Conservation (phyloP, 768 basidiomycete genomes). For the Boletus eberwhitei region DNA sequence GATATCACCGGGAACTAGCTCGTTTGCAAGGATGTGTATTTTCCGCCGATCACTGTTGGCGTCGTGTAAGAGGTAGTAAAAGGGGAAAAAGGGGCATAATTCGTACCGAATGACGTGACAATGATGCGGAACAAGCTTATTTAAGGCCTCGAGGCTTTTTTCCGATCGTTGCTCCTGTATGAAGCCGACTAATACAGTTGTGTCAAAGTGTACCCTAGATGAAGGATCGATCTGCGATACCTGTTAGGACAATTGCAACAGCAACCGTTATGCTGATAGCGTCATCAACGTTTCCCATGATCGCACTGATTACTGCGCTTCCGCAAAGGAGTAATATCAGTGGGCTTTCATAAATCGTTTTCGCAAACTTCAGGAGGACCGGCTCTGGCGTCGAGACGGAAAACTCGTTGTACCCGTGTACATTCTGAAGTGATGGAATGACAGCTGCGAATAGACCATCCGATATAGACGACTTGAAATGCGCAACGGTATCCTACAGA, state of each 20-base stretch:
- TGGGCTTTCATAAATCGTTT: slow-evolving; percentile 94
- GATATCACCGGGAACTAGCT: slow-evolving; percentile 94
- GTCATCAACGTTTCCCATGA: slow-evolving; percentile 96
- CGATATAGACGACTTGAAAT: slow-evolving; percentile 62
- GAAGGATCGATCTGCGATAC: slow-evolving; percentile 40
- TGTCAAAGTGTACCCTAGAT: background rate
- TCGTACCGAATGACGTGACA: slow-evolving; percentile 78
- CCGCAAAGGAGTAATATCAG: slow-evolving; percentile 87
- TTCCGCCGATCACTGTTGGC: slow-evolving; percentile 46
- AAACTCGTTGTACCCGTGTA: slow-evolving; percentile 93
- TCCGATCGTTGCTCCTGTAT: slow-evolving; percentile 95
- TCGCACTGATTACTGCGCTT: slow-evolving; percentile 82
- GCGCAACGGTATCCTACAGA: slow-evolving; percentile 65
- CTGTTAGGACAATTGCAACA: slow-evolving; percentile 89
- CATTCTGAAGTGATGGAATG: slow-evolving; percentile 59
- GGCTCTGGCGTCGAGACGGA: slow-evolving; percentile 81
- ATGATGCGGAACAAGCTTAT: slow-evolving; percentile 96
- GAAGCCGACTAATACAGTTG: slow-evolving; percentile 65
- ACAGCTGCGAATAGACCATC: slow-evolving; percentile 61
- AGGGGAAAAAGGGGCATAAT: background rate
- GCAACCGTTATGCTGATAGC: slow-evolving; percentile 91
- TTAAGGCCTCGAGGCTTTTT: slow-evolving; percentile 89
- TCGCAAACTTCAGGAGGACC: slow-evolving; percentile 80
- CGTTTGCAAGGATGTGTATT: slow-evolving; percentile 86
- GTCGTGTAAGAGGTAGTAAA: background rate